Evolutionary conservation across 73 alveolate species (phyloP), one percentile per base, ranked within the genome.

Genomic region (Symbiodinium pilosum): DNA sequence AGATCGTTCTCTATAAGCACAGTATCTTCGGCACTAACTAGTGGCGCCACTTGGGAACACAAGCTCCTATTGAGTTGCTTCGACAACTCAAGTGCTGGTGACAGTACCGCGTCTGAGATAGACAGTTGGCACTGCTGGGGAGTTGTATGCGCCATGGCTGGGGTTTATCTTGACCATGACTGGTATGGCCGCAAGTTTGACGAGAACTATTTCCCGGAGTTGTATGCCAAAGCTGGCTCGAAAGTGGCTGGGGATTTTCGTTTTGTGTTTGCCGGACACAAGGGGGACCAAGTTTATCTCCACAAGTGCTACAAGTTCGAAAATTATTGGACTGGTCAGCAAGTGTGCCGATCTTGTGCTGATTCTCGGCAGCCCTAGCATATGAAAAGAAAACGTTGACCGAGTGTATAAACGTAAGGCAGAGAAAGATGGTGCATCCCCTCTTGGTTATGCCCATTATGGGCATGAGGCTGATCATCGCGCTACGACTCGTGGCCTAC

Each of bases 71-170:
- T 44, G 51, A 42, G 36, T n/a, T 84, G 93, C 38, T 43, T 44
- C 30, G 93, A 84, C 77, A 44, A 43, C 77, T 8, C 38, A 5
- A 1, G 30, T 54, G 71, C 71, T 4, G 71, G 71, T 4, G 71
- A 54, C n/a, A n/a, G n/a, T n/a, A n/a, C n/a, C n/a, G n/a, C n/a
- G 9, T 4, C 28, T 28, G 38, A 44, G 4, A 24, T 84, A n/a
- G 93, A 84, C 30, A 43, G 36, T 20, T 84, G 93, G 93, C 42
- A 43, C 43, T 18, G 34, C 30, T 84, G 93, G 93, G 34, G 71
- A 42, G 3, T 84, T 42, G 47, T 44, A 24, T 59, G 52, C 2
- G 44, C 52, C 36, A 44, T 32, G n/a, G 75, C 34, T 1, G 93
- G 93, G 30, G 16, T 4, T 11, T 84, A 24, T 40, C 43, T 84